Conservation (phyloP, 805 yeast species). For the Candida ovalis region DNA sequence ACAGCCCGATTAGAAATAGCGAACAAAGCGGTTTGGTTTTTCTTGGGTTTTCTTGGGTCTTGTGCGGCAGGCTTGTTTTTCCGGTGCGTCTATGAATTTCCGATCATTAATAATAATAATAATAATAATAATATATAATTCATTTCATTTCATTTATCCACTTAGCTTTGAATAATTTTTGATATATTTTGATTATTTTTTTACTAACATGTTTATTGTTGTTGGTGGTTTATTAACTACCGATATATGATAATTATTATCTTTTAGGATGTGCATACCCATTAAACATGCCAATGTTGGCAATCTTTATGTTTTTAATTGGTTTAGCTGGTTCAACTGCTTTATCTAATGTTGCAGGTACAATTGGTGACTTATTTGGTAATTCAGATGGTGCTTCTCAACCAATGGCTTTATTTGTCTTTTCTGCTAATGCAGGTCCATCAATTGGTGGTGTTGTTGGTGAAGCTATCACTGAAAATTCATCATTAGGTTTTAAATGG, state of each 20-base stretch:
- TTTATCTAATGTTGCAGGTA: conserved; percentile 34
- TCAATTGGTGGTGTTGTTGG: conserved; percentile 35
- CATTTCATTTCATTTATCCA: too few relatives aligned
- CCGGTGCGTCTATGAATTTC: conserved; percentile 4
- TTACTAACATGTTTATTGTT: background rate
- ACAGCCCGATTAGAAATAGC: too few relatives aligned
- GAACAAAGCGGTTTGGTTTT: too few relatives aligned
- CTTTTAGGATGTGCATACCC: conserved; percentile 29
- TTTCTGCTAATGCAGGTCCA: conserved; percentile 34
- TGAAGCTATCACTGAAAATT: conserved; percentile 32
- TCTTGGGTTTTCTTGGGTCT: background rate
- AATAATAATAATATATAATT: too few relatives aligned
- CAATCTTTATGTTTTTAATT: conserved; percentile 30
- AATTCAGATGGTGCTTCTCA: conserved; percentile 33
- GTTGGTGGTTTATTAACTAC: background rate
- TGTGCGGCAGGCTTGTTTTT: background rate
- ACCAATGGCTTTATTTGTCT: conserved; percentile 34
- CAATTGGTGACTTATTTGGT: conserved; percentile 34
- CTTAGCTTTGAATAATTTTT: too few relatives aligned
- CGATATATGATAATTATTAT: too few relatives aligned
- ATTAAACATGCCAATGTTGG: conserved; percentile 31
- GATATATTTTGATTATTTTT: background rate
- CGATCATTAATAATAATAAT: too few relatives aligned
- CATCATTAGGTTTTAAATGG: conserved; percentile 30
- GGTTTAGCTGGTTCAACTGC: conserved; percentile 33